A percentile compares a stretch with the other conserved stretches of the same genome.
These are phyloP conservation scores for Dioscorea dumetorum DNA, from an alignment of 106 monocot genomes.

Conservation along the genomic window DNA sequence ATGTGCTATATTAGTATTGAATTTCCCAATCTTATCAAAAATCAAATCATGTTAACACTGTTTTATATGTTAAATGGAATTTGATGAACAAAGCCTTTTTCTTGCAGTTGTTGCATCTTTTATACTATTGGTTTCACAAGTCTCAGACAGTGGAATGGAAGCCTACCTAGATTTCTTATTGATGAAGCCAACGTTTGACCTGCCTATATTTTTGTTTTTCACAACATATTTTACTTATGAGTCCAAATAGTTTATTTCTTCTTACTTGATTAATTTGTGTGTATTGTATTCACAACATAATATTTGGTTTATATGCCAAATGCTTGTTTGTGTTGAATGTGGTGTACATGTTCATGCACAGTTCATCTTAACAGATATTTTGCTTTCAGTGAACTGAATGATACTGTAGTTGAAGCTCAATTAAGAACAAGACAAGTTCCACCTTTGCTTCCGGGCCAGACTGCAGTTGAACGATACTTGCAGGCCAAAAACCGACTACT, in stretches of 20 bases:
- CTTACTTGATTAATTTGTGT: too few relatives aligned
- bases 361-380: background rate
- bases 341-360: background rate
- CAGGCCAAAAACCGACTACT: conserved; percentile 80
- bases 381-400: conserved; percentile 85
- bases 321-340: background rate
- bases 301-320: background rate
- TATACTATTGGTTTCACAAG: too few relatives aligned
- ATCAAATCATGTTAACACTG: too few relatives aligned
- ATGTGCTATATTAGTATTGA: too few relatives aligned
- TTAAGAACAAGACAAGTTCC: conserved; percentile 90
- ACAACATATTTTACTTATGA: too few relatives aligned
- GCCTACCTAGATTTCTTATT: background rate
- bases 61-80: too few relatives aligned
- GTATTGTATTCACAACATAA: background rate
- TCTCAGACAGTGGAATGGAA: background rate
- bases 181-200: background rate
- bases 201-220: background rate
- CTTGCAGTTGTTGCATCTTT: too few relatives aligned
- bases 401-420: conserved; percentile 94
- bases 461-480: conserved; percentile 66
- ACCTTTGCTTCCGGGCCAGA: conserved; percentile 49
- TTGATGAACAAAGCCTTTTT: too few relatives aligned
- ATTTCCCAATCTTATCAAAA: too few relatives aligned
- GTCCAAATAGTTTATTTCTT: too few relatives aligned